Percentiles rank a stretch among this genome's conserved stretches.
phyloP scores from a whole-genome alignment of 164 flowering plant genomes.

The Vitis cinerea region DNA sequence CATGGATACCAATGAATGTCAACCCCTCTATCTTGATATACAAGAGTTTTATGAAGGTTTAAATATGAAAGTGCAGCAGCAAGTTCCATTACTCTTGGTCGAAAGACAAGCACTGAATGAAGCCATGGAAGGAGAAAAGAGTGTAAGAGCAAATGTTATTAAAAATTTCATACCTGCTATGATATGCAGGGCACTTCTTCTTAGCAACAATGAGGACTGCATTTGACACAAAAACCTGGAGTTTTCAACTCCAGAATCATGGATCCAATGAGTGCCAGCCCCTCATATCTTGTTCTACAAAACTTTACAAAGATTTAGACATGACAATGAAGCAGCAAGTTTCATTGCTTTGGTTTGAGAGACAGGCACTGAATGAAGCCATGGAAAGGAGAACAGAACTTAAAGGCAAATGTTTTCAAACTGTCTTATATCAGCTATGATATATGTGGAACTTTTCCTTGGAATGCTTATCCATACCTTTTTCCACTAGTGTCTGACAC shows the following conservation, averaged over 20 bases:
- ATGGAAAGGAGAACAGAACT: conserved; percentile 74
- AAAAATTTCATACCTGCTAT: not conserved
- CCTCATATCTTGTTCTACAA: conserved; percentile 59
- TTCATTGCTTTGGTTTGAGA: conserved; percentile 84
- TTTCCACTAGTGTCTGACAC: not conserved
- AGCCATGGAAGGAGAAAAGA: conserved; percentile 81
- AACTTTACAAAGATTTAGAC: conserved; percentile 63
- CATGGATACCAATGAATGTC: conserved; percentile 78
- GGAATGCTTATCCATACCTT: too few relatives aligned
- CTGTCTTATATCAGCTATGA: not conserved
- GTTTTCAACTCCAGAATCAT: conserved; percentile 79
- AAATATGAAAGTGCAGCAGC: conserved; percentile 77
- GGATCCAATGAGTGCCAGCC: conserved; percentile 78
- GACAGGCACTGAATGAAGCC: conserved; percentile 85
- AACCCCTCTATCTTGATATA: conserved; percentile 70
- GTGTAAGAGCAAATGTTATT: conserved; percentile 41
- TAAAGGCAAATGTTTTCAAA: conserved; percentile 30
- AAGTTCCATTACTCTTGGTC: conserved; percentile 81
- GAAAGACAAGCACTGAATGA: conserved; percentile 87
- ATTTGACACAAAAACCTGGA: conserved; percentile 31
- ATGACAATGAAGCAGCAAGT: conserved; percentile 83
- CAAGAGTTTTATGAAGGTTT: conserved; percentile 73
- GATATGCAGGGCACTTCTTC: too few relatives aligned
- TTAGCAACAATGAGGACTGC: too few relatives aligned
- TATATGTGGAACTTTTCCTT: too few relatives aligned